Conservation (phyloP, 306 rosid species). For the Heteromeles arbutifolia region DNA sequence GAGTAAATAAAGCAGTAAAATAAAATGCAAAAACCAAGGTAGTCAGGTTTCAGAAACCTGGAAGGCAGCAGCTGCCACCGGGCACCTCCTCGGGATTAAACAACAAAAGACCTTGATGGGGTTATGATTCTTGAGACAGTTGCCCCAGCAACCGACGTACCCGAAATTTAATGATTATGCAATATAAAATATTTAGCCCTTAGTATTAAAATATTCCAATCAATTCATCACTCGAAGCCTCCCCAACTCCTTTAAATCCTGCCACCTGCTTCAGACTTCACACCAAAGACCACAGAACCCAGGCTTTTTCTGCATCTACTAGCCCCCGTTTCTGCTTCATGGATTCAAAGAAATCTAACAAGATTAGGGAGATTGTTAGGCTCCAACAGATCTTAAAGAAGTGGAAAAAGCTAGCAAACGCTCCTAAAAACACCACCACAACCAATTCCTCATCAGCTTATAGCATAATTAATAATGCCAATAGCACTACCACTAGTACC, state of each 20-base stretch:
- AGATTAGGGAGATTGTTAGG: constrained; percentile 85
- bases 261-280: constrained; percentile 16
- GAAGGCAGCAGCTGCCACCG: not conserved
- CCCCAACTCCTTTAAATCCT: constrained; percentile 32
- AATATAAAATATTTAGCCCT: not conserved
- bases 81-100: constrained; percentile 8
- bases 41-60: constrained; percentile 11
- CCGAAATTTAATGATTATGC: constrained; percentile 5
- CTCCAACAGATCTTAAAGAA: constrained; percentile 92
- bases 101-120: constrained; percentile 11
- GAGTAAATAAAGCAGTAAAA: not conserved
- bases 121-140: constrained; percentile 20
- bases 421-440: constrained; percentile 36
- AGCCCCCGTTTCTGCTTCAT: constrained; percentile 10
- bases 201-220: constrained; percentile 11
- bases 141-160: constrained; percentile 31
- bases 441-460: not conserved
- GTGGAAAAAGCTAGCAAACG: constrained; percentile 79
- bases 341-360: constrained; percentile 89
- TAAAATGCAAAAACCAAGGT: constrained; percentile 10
- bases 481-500: not conserved
- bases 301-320: not conserved
- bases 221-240: not conserved
- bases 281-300: not conserved
- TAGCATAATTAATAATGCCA: not conserved